Evolutionary conservation across 352 stramenopile genomes (phyloP).

Genomic region (Phytophthora citrophthora): DNA sequence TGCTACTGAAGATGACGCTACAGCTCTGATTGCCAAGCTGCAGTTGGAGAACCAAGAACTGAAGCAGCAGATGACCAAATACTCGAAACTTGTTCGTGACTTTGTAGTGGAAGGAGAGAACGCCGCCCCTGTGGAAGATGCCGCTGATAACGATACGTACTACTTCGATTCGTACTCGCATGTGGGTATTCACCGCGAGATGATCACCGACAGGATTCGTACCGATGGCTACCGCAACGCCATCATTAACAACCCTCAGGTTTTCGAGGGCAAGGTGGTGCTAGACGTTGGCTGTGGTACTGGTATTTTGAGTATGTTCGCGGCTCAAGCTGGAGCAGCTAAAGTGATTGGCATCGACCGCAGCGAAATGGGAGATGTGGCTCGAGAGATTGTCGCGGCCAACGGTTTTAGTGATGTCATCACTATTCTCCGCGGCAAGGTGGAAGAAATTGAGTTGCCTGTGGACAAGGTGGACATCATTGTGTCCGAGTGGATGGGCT

Average conservation of each 20-base stretch:
- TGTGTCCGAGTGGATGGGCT: slow-evolving; percentile 99
- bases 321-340: slow-evolving; percentile 87
- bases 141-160: slow-evolving; percentile 90
- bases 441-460: slow-evolving; percentile 94
- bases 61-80: slow-evolving; percentile 77
- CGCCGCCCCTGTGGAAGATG: slow-evolving; percentile 27
- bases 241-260: slow-evolving; percentile 96
- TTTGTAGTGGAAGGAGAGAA: slow-evolving; percentile 75
- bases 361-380: slow-evolving; percentile 95
- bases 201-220: slow-evolving; percentile 90
- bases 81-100: slow-evolving; percentile 71
- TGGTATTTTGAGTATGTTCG: slow-evolving; percentile 98
- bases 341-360: slow-evolving; percentile 96
- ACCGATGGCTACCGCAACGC: slow-evolving; percentile 98
- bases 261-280: slow-evolving; percentile 98
- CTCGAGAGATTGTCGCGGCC: slow-evolving; percentile 93
- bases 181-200: slow-evolving; percentile 98
- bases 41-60: slow-evolving; percentile 74
- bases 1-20: slow-evolving; percentile 15
- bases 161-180: slow-evolving; percentile 99
- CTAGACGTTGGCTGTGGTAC: slow-evolving; percentile 98
- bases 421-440: slow-evolving; percentile 96
- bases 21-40: slow-evolving; percentile 47
- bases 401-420: slow-evolving; percentile 94
- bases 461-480: slow-evolving; percentile 97